A percentile compares a stretch with the other conserved stretches of the same genome.
Conservation (phyloP, 805 yeast species). For the Metschnikowia kunwiensis region DNA sequence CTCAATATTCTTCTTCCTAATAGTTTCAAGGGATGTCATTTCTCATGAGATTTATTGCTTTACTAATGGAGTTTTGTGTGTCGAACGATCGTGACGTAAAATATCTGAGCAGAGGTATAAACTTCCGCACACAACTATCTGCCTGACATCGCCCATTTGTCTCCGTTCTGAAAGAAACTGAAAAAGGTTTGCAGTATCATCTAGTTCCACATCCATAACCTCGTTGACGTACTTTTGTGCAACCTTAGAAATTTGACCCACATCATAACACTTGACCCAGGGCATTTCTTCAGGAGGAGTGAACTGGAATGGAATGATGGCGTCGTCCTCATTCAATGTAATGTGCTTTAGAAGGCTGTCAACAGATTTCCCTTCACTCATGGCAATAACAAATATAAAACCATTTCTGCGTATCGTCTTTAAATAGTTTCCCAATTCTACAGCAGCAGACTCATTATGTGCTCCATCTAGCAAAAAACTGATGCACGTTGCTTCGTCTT, state of each 20-base stretch:
- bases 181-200: conserved; percentile 5
- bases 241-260: conserved; percentile 27
- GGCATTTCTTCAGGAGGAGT: conserved; percentile 86
- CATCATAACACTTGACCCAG: conserved; percentile 63
- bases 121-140: conserved; percentile 41
- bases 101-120: conserved; percentile 42
- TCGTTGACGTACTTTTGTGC: conserved; percentile 26
- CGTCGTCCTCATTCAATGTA: conserved; percentile 46
- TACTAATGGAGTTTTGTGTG: too few species aligned
- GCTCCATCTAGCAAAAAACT: conserved; percentile 80
- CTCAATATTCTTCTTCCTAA: conserved; percentile 61
- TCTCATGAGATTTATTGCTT: too few species aligned
- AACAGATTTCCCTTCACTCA: conserved; percentile 70
- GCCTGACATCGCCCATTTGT: conserved; percentile 24
- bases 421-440: conserved; percentile 60
- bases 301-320: conserved; percentile 61
- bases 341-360: conserved; percentile 50
- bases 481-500: conserved; percentile 21
- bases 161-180: conserved; percentile 11
- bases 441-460: conserved; percentile 83
- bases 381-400: conserved; percentile 63
- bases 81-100: conserved; percentile 24
- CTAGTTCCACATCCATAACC: conserved; percentile 4
- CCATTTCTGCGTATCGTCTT: conserved; percentile 24
- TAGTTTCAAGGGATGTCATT: conserved; percentile 10